These are phyloP conservation scores for Amanita jacksonii DNA, from an alignment of 768 basidiomycete genomes.

Conservation along the genomic window DNA sequence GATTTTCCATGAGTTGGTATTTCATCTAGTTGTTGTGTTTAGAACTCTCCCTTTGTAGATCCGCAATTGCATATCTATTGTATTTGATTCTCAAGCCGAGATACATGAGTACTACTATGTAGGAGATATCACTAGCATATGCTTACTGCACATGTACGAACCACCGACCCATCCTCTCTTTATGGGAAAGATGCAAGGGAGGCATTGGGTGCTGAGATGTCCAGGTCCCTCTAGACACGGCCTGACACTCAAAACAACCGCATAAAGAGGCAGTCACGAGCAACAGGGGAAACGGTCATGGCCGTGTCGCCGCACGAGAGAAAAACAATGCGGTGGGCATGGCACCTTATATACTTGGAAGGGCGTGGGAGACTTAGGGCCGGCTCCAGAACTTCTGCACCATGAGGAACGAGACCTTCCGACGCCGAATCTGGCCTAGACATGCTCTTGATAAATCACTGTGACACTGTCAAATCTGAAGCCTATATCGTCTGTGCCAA, in stretches of 20 bases:
- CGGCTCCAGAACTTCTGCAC: too few species aligned
- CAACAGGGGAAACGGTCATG: constrained; percentile 72
- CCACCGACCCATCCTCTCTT: constrained; percentile 74
- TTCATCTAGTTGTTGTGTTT: too few species aligned
- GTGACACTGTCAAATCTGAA: too few species aligned
- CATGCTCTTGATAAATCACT: too few species aligned
- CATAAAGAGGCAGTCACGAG: constrained; percentile 60
- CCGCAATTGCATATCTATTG: too few species aligned
- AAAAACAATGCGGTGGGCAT: constrained; percentile 12
- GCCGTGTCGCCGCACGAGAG: constrained; percentile 78
- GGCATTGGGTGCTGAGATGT: constrained; percentile 78
- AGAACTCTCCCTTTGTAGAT: too few species aligned
- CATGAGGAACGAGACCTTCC: too few species aligned
- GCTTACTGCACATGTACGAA: constrained; percentile 31
- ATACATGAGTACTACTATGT: not conserved
- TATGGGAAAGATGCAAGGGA: constrained; percentile 28
- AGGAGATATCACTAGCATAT: too few species aligned
- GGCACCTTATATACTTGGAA: constrained; percentile 9
- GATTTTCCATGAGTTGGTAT: too few species aligned
- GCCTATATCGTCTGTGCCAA: not conserved
- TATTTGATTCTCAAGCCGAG: too few species aligned
- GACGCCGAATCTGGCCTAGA: not conserved
- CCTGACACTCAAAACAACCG: constrained; percentile 88
- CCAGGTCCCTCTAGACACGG: constrained; percentile 64
- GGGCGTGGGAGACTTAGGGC: constrained; percentile 32